Evolutionary conservation across 148 eudicot species (phyloP).

Genomic region (Camellia japonica): DNA sequence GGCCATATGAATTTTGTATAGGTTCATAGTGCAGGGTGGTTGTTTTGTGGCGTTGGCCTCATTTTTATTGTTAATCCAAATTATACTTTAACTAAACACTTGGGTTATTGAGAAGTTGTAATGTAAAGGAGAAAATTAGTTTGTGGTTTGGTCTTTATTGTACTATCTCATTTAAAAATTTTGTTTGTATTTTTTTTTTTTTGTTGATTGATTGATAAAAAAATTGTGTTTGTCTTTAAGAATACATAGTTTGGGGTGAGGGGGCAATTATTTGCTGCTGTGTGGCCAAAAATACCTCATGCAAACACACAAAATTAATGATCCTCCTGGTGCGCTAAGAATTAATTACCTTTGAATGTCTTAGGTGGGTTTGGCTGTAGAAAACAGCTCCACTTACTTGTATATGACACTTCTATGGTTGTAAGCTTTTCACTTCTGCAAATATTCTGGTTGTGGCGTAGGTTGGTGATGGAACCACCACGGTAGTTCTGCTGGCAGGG

Average conservation of each 20-base stretch:
- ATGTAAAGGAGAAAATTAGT: neutral
- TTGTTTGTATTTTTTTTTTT: too few species aligned
- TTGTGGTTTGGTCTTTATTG: too few species aligned
- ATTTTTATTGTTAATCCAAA: neutral
- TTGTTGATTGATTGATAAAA: too few species aligned
- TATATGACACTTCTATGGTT: neutral
- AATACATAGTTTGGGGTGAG: too few species aligned
- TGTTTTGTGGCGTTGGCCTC: neutral
- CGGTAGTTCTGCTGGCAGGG: slow-evolving; percentile 90
- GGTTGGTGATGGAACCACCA: slow-evolving; percentile 99
- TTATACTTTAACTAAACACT: neutral
- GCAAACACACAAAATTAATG: neutral
- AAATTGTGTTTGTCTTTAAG: too few species aligned
- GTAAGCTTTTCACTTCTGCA: neutral
- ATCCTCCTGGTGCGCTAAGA: neutral
- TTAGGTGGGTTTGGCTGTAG: neutral
- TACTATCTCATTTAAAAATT: too few species aligned
- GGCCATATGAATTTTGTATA: neutral
- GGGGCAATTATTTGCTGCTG: too few species aligned
- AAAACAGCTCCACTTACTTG: neutral
- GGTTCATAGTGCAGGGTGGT: neutral
- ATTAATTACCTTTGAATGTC: neutral
- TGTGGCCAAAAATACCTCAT: too few species aligned
- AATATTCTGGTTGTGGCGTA: slow-evolving; percentile 16
- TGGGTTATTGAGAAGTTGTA: neutral